Conservation (phyloP, 352 stramenopile species). For the Pythium guiyangense region DNA sequence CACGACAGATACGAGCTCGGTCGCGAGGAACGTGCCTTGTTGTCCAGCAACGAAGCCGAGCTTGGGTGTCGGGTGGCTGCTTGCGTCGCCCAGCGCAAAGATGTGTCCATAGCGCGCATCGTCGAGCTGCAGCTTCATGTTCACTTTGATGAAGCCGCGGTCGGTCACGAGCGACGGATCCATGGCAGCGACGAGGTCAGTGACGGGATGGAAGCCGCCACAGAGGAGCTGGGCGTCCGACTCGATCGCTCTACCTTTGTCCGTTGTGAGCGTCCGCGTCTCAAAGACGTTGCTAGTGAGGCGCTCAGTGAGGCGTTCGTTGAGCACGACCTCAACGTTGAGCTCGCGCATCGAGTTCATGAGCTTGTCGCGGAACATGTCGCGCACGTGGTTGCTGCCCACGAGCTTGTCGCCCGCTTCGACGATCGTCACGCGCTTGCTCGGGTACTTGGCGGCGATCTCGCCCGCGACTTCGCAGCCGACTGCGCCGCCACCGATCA, state of each 20-base stretch:
- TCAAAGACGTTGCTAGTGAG: slow-evolving; percentile 27
- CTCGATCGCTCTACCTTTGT: slow-evolving; percentile 40
- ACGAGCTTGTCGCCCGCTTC: too few species aligned
- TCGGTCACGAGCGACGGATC: slow-evolving; percentile 36
- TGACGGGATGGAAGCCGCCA: slow-evolving; percentile 20
- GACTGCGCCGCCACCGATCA: slow-evolving; percentile 51
- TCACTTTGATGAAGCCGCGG: slow-evolving; percentile 40
- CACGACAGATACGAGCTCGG: slow-evolving; percentile 25
- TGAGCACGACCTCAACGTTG: too few species aligned
- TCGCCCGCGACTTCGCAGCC: slow-evolving; percentile 51
- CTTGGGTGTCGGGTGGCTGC: slow-evolving; percentile 43
- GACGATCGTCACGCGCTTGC: slow-evolving; percentile 54
- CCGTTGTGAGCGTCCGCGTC: slow-evolving; percentile 31
- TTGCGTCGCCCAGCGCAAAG: slow-evolving; percentile 52
- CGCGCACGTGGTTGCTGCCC: too few species aligned
- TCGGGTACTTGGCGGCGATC: slow-evolving; percentile 34
- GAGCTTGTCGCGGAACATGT: slow-evolving; percentile 22
- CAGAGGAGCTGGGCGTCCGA: slow-evolving; percentile 54
- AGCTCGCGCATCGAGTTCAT: too few species aligned
- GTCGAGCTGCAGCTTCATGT: slow-evolving; percentile 41
- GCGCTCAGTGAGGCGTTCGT: slow-evolving; percentile 39
- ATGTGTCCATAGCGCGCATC: slow-evolving; percentile 31
- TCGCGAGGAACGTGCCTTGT: slow-evolving; percentile 37
- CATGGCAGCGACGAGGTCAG: slow-evolving; percentile 24
- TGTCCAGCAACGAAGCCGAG: slow-evolving; percentile 30